A percentile compares a stretch with the other conserved stretches of the same genome.
Evolutionary conservation across 1,139 yeast genomes (phyloP).

Genomic region (Sugiyamaella novakii): DNA sequence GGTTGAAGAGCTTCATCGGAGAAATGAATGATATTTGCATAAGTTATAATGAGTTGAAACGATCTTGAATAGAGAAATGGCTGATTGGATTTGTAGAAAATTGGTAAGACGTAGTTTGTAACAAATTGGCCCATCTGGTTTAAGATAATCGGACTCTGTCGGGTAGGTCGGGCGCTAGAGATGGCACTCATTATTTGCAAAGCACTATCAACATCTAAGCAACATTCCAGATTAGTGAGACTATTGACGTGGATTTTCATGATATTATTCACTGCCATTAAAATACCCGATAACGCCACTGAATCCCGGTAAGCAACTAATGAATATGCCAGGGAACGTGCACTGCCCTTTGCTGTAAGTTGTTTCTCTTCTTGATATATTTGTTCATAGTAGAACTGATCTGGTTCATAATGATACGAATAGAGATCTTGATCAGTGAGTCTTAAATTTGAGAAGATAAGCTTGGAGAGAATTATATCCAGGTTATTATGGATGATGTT

Average conservation of each 20-base stretch:
- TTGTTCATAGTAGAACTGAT: constrained; percentile 17
- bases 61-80: constrained; percentile 17
- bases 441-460: constrained; percentile 16
- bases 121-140: constrained; percentile 20
- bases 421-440: constrained; percentile 22
- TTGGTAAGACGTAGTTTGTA: constrained; percentile 14
- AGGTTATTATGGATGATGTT: constrained; percentile 5
- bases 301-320: constrained; percentile 11
- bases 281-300: constrained; percentile 13
- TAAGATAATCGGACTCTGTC: constrained; percentile 13
- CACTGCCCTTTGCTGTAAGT: constrained; percentile 1
- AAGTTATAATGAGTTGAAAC: constrained; percentile 11
- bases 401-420: constrained; percentile 24
- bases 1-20: constrained; percentile 1
- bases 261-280: constrained; percentile 13
- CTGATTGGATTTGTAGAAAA: constrained; percentile 12
- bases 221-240: constrained; percentile 6
- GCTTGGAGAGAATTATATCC: constrained; percentile 18
- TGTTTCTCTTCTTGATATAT: constrained; percentile 10
- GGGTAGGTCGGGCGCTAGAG: constrained; percentile 5
- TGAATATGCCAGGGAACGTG: constrained; percentile 8
- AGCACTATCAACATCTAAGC: constrained; percentile 16
- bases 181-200: constrained; percentile 21
- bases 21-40: constrained; percentile 3
- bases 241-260: constrained; percentile 12